Base-by-base conservation (phyloP, 2,329 filamentous ascomycete species). In the Remersonia thermophila region DNA sequence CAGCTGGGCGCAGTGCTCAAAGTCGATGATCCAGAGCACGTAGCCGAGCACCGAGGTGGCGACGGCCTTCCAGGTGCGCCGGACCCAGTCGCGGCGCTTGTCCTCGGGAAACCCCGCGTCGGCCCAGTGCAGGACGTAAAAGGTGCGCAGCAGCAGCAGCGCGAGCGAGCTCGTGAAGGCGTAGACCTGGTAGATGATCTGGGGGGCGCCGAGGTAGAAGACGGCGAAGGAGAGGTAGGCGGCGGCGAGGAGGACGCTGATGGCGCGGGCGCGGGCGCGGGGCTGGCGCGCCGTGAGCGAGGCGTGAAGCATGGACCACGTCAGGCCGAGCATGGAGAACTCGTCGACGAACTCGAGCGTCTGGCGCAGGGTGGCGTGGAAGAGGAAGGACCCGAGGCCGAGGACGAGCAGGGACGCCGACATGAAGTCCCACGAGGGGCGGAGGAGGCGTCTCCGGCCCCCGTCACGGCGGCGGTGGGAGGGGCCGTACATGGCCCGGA, bases 1-100 rank as follows among this genome's bases (percentile, higher is more conserved):
- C 16, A 77, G 55, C 40, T 62, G 50, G 0, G 52, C 49, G 45
- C 73, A 78, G 10, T 61, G 56, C 46, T 70, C 62, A 8, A 69
- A 61, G 31, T 77, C 73, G 12, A 77, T 60, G 34, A 70, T 65
- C 72, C 73, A 77, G 16, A 77, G 50, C 8, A 61, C 46, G 42
- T 70, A 76, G 1, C 63, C 67, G 5, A 62, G 33, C 7, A 60
- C 50, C 32, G 67, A 61, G 0, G 56, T 48, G 3, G 50, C 51
- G 0, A 56, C 35, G 0, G 61, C 49, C 17, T 43, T 44, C 45
- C 53, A 51, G 2, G 49, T 47, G 6, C 51, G 47, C n/a, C 46
- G 27, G 10, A 40, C 41, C 52, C 56, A 56, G 14, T 45, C 36
- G 3, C 42, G 35, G 9, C 36, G 40, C 45, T 55, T 53, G 30